Conservation (phyloP, 495 filamentous ascomycete species). For the Beverwykella pulmonaria region DNA sequence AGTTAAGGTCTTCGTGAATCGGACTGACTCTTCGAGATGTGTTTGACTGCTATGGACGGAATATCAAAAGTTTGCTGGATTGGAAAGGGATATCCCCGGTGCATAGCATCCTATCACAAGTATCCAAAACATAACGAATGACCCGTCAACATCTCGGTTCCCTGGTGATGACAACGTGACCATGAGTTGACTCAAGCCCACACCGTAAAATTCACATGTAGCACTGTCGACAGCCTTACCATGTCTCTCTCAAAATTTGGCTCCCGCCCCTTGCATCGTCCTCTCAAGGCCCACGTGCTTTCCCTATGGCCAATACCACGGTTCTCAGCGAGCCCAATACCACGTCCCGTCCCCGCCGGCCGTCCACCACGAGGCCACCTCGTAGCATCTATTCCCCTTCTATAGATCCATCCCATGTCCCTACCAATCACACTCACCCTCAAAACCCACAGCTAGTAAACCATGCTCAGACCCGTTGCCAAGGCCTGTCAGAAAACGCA, state of each 20-base stretch:
- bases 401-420: too few relatives aligned
- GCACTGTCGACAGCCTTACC: neutral
- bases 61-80: neutral
- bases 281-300: neutral
- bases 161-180: neutral
- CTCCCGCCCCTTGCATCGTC: neutral
- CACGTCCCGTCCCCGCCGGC: too few relatives aligned
- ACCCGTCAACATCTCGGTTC: neutral
- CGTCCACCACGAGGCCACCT: neutral
- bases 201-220: neutral
- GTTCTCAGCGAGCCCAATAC: neutral
- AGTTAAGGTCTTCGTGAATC: neutral
- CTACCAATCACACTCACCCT: too few relatives aligned
- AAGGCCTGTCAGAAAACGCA: too few relatives aligned
- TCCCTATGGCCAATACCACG: neutral
- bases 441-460: too few relatives aligned
- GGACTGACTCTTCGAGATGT: neutral
- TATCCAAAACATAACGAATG: neutral
- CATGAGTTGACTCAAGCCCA: neutral
- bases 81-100: neutral
- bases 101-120: neutral
- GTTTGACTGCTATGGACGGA: too few relatives aligned
- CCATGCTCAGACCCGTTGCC: too few relatives aligned
- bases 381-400: too few relatives aligned
- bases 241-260: neutral